phyloP scores from a whole-genome alignment of 345 rosid genomes.

The Erysimum cheiranthoides region DNA sequence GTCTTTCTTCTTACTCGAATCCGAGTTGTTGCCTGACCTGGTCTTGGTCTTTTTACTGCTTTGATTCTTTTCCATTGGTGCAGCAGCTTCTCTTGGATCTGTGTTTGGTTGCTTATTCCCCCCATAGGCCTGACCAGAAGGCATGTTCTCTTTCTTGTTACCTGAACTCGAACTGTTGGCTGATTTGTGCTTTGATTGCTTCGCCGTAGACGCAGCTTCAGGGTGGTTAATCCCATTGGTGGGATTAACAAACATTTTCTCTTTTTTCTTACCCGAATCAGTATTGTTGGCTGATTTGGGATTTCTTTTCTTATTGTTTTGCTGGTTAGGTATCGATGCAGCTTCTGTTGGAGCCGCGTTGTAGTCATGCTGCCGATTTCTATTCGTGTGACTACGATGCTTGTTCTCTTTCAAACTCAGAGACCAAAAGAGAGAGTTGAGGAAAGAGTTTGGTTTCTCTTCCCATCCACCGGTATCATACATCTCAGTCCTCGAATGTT shows the following conservation, averaged over 20 bases:
- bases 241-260: constrained; percentile 29
- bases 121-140: constrained; percentile 17
- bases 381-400: constrained; percentile 18
- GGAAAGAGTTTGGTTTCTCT: constrained; percentile 42
- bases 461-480: constrained; percentile 43
- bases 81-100: constrained; percentile 29
- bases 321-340: constrained; percentile 16
- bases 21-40: constrained; percentile 27
- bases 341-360: constrained; percentile 29
- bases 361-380: constrained; percentile 14
- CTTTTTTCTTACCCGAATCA: constrained; percentile 34
- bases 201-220: constrained; percentile 29
- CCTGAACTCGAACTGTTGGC: constrained; percentile 3
- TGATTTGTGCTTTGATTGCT: constrained; percentile 27
- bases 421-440: constrained; percentile 46
- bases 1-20: constrained; percentile 32
- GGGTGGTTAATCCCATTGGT: constrained; percentile 22
- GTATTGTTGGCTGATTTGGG: constrained; percentile 17
- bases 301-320: constrained; percentile 23
- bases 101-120: constrained; percentile 30
- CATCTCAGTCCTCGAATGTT: constrained; percentile 57
- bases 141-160: constrained; percentile 43
- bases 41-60: constrained; percentile 38
- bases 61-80: constrained; percentile 18
- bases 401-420: constrained; percentile 46